These are phyloP conservation scores for Curvularia sp. DNA, from an alignment of 2,329 filamentous ascomycete species.

Conservation along the genomic window DNA sequence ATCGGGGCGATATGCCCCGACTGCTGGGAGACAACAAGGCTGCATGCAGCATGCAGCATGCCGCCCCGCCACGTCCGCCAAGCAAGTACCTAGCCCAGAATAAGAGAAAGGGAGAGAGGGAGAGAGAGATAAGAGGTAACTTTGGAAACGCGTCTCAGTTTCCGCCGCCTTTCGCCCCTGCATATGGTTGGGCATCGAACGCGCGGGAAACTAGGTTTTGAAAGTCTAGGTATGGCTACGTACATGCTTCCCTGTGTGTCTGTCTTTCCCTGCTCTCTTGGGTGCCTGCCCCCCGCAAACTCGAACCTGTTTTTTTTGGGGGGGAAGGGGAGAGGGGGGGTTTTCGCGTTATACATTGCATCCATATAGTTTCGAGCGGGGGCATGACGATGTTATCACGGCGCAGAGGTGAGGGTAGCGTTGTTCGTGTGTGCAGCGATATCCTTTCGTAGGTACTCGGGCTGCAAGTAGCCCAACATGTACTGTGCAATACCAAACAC, in stretches of 20 bases:
- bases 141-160: conserved; percentile 4
- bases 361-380: not conserved
- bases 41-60: no score
- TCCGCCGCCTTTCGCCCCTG: conserved; percentile 1
- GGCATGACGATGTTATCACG: no score
- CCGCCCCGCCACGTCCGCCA: not conserved
- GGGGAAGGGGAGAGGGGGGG: no score
- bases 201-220: not conserved
- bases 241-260: not conserved
- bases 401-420: no score
- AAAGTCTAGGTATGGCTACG: not conserved
- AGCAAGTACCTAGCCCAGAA: not conserved
- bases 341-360: not conserved
- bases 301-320: not conserved
- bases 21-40: not conserved
- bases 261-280: not conserved
- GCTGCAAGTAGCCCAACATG: not conserved
- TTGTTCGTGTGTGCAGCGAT: not conserved
- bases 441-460: not conserved
- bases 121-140: no score
- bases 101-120: no score
- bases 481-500: no score
- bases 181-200: not conserved
- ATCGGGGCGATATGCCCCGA: not conserved
- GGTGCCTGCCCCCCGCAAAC: not conserved